These are phyloP conservation scores for Cercospora sp. DNA, from an alignment of 2,329 filamentous ascomycete species.

Conservation along the genomic window DNA sequence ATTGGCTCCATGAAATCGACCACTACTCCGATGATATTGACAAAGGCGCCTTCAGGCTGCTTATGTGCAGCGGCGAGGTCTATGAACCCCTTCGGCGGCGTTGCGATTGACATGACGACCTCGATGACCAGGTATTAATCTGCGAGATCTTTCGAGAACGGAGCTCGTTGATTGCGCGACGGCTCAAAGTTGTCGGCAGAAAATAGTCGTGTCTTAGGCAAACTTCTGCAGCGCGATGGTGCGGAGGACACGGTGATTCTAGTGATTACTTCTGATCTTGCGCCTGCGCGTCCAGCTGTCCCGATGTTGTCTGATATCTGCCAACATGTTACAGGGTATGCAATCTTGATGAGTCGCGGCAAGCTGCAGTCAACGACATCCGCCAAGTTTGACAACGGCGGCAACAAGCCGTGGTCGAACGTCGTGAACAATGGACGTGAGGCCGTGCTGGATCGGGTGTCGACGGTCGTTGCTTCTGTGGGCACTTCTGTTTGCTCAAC, in stretches of 20 bases:
- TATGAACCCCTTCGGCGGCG: slow-evolving; percentile 30
- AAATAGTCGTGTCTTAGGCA: not conserved
- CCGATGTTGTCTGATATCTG: not conserved
- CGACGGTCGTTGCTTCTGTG: not conserved
- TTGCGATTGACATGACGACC: slow-evolving; percentile 1
- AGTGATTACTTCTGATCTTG: not conserved
- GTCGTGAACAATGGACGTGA: not conserved
- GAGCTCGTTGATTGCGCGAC: not conserved
- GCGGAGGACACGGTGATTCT: not conserved
- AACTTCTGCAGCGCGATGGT: not conserved
- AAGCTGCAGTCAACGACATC: not conserved
- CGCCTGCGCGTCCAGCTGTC: not conserved
- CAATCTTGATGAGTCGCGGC: not conserved
- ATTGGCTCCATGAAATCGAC: slow-evolving; percentile 62
- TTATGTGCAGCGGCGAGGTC: slow-evolving; percentile 31
- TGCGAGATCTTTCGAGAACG: not conserved
- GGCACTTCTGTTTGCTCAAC: not conserved
- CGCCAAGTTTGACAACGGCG: not conserved
- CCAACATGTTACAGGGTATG: not conserved
- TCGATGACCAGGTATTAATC: not conserved
- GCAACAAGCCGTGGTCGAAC: not conserved
- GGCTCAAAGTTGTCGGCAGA: not conserved
- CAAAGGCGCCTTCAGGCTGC: slow-evolving; percentile 31
- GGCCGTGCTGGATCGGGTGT: not conserved
- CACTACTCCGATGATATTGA: slow-evolving; percentile 70